Base-by-base conservation (phyloP, 225 moss, liverwort and hornwort species). In the Pleurozium schreberi region DNA sequence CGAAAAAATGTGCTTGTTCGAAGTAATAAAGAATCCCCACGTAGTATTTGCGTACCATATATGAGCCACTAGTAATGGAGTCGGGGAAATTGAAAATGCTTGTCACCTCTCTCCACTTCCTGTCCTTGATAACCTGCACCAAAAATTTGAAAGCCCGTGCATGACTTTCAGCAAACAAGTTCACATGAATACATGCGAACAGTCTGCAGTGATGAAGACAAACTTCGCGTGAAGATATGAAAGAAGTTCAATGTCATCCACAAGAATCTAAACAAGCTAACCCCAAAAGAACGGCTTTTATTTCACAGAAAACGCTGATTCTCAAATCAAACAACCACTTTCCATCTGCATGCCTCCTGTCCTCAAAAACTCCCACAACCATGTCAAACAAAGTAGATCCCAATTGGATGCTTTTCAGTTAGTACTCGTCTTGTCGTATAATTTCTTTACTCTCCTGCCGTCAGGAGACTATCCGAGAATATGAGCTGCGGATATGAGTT, bases 101-200 rank as follows among this genome's bases (percentile, higher is more conserved):
- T 27, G 97, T 97, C 57, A 97, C 94, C 87, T 96, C 97, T 87
- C 95, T 96, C 98, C 97, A 97, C 73, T 97, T 98, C 73, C 97
- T 94, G 90, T 96, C 95, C 90, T 94, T 96, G 89, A 96, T 95
- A 61, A 98, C 98, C 97, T 98, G 91, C 53, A 14, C 19, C 33
- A 81, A n/a, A 27, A 55, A 55, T 55, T 84, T 75, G 9, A 86
- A 40, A 55, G 53, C 53, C 86, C 62, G 34, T 74, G n/a, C 50
- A 42, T 68, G 38, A 53, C 59, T 74, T 55, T 75, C 45, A 84
- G 45, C 10, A 75, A 82, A 80, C 75, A 81, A 38, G 28, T 80
- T 86, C 55, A 69, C 53, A 53, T 42, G 53, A 22, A 71, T 60
- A 75, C n/a, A 38, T 19, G 30, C 52, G 55, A 57, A 89, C 62